Conservation (phyloP, 2,329 filamentous ascomycete genomes). For the Trichoderma aggressivum region DNA sequence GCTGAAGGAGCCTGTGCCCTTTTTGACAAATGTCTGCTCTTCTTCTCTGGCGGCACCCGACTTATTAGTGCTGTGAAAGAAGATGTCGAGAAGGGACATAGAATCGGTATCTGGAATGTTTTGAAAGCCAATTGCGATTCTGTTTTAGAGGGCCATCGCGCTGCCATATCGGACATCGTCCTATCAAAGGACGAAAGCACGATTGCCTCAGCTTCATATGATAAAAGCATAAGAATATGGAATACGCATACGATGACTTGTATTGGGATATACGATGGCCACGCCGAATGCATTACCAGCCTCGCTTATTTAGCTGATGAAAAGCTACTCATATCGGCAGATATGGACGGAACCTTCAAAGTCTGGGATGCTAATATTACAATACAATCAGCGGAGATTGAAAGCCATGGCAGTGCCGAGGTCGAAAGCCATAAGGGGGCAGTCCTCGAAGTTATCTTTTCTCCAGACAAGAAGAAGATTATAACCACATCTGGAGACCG, state of each 20-base stretch:
- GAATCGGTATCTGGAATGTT: not conserved
- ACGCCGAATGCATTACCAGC: rapidly evolving
- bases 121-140: not conserved
- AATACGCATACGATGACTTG: not conserved
- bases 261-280: not conserved
- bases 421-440: not conserved
- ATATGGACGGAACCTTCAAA: not conserved
- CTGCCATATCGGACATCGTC: not conserved
- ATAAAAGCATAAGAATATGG: not conserved
- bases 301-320: not conserved
- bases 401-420: not conserved
- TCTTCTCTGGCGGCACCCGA: not conserved
- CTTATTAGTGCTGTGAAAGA: not conserved
- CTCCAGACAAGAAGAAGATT: not conserved
- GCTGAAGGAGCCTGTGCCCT: not conserved
- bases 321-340: not conserved
- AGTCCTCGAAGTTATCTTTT: not conserved
- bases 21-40: rapidly evolving
- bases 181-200: not conserved
- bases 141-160: not conserved
- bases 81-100: rapidly evolving
- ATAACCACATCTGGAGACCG: not conserved
- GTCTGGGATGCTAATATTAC: not conserved
- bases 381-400: not conserved
- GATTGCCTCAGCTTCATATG: not conserved